phyloP scores from a whole-genome alignment of 768 basidiomycete species.

The Tylopilus sp. region DNA sequence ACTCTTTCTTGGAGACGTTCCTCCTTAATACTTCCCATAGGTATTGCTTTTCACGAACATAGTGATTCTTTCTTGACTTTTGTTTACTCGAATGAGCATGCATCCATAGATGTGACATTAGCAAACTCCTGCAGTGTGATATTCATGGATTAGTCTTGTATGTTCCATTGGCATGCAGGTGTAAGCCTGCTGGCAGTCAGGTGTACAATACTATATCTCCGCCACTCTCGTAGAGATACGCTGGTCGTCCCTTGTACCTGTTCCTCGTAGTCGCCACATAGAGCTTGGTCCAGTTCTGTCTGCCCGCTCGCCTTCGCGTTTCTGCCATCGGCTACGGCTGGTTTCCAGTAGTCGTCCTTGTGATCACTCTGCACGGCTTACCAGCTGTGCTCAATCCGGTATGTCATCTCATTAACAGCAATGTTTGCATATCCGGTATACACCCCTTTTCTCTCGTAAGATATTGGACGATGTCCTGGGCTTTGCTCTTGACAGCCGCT shows the following conservation, averaged over 20 bases:
- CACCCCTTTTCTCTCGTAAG: slow-evolving; percentile 67
- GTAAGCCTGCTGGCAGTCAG: too few species aligned
- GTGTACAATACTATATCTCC: too few species aligned
- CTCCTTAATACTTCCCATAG: neutral
- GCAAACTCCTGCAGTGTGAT: slow-evolving; percentile 16
- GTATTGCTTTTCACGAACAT: slow-evolving; percentile 13
- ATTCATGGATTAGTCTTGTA: slow-evolving; percentile 10
- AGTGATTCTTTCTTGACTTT: slow-evolving; percentile 5
- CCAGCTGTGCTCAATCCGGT: neutral
- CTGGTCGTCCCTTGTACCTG: too few species aligned
- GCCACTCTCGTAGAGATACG: too few species aligned
- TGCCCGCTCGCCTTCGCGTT: too few species aligned
- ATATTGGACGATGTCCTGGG: slow-evolving; percentile 70
- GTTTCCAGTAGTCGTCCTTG: slow-evolving; percentile 2
- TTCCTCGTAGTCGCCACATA: too few species aligned
- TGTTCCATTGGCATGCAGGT: too few species aligned
- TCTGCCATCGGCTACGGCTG: too few species aligned
- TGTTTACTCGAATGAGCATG: slow-evolving; percentile 12
- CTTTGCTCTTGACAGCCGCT: slow-evolving; percentile 59
- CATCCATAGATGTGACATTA: slow-evolving; percentile 27
- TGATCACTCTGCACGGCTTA: neutral
- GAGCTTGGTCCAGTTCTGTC: too few species aligned
- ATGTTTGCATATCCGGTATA: slow-evolving; percentile 69
- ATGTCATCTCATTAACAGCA: slow-evolving; percentile 38
- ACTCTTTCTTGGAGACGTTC: too few species aligned